phyloP scores from a whole-genome alignment of 108 stramenopile genomes.

The Conticribra weissflogii region DNA sequence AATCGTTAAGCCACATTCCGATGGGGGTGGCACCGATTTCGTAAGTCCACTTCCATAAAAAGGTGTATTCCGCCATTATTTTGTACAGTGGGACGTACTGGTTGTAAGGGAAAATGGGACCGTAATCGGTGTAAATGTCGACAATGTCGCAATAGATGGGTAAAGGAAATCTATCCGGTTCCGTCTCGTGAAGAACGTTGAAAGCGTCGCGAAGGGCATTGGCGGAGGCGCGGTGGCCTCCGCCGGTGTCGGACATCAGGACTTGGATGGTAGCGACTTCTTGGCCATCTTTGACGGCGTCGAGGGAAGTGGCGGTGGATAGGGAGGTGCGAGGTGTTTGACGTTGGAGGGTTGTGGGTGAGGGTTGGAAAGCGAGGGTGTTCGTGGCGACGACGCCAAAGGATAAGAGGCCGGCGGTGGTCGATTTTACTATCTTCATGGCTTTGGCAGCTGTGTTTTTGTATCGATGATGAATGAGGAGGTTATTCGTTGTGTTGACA shows the following conservation, averaged over 20 bases:
- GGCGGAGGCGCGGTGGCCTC: constrained; percentile 88
- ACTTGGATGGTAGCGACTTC: constrained; percentile 77
- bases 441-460: constrained; percentile 16
- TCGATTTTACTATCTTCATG: constrained; percentile 2
- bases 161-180: constrained; percentile 42
- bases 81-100: constrained; percentile 73
- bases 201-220: constrained; percentile 82
- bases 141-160: constrained; percentile 83
- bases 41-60: constrained; percentile 79
- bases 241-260: constrained; percentile 88
- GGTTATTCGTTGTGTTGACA: too few species aligned
- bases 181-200: constrained; percentile 62
- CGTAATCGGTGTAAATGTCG: constrained; percentile 87
- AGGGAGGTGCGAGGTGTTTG: constrained; percentile 1
- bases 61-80: constrained; percentile 79
- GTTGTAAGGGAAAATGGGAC: constrained; percentile 81
- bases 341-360: constrained; percentile 1
- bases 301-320: background rate
- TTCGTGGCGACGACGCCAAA: background rate
- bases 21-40: constrained; percentile 73
- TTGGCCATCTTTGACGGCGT: constrained; percentile 8
- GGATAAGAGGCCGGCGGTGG: constrained; percentile 15
- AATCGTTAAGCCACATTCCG: constrained; percentile 72
- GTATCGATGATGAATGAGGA: too few species aligned
- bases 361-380: constrained; percentile 13